These are phyloP conservation scores for Ogataea nitratoaversa DNA, from an alignment of 805 yeast genomes.

Conservation along the genomic window DNA sequence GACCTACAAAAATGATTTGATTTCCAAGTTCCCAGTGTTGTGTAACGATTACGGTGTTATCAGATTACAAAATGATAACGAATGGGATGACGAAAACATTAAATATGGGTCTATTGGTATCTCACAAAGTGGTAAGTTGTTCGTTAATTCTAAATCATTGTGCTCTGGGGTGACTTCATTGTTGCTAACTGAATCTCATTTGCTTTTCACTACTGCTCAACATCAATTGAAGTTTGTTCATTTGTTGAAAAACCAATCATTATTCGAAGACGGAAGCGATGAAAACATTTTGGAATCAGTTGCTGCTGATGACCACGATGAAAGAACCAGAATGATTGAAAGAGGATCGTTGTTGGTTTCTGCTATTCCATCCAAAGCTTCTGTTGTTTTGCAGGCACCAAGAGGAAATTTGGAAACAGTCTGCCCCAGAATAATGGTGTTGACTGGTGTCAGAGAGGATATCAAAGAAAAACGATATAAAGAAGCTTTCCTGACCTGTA, in stretches of 20 bases:
- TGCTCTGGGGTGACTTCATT: constrained; percentile 80
- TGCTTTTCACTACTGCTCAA: constrained; percentile 84
- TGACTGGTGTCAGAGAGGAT: constrained; percentile 71
- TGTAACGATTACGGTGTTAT: constrained; percentile 59
- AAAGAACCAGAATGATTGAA: constrained; percentile 83
- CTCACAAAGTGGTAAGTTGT: constrained; percentile 70
- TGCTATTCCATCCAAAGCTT: constrained; percentile 74
- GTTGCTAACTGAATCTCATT: constrained; percentile 62
- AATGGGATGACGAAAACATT: constrained; percentile 12
- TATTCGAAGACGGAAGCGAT: constrained; percentile 15
- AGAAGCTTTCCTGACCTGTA: constrained; percentile 78
- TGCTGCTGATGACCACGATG: constrained; percentile 44
- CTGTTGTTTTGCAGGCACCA: constrained; percentile 88
- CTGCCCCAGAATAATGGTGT: constrained; percentile 86
- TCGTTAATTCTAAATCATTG: constrained; percentile 53
- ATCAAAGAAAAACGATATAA: constrained; percentile 56
- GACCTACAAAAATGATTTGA: constrained; percentile 25
- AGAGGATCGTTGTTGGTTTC: constrained; percentile 85
- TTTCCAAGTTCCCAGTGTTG: constrained; percentile 62
- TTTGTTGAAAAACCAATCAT: constrained; percentile 32
- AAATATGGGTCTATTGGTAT: constrained; percentile 60
- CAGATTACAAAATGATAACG: constrained; percentile 17
- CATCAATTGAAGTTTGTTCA: constrained; percentile 80
- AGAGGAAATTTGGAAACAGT: constrained; percentile 95
- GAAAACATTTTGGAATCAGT: constrained; percentile 11